These are phyloP conservation scores for Arabidopsis hybrid DNA, from an alignment of 441 rosid species.

Conservation along the genomic window DNA sequence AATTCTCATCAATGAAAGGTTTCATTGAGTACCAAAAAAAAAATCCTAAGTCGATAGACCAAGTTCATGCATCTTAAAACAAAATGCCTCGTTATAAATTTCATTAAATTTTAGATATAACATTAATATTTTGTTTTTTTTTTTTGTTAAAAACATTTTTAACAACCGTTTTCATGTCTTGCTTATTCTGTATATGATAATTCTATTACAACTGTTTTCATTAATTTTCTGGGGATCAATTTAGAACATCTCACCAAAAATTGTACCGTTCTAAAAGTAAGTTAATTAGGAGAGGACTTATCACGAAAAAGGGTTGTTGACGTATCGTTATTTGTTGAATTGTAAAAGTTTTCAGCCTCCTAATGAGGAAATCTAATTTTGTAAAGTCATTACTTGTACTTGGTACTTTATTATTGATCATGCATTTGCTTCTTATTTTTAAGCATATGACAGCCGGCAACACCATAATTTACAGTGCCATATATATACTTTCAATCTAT, in stretches of 20 bases:
- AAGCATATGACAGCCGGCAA: conserved; percentile 39
- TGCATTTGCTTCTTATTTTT: conserved; percentile 42
- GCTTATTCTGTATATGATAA: not conserved
- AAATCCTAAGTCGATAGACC: not conserved
- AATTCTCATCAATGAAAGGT: not conserved
- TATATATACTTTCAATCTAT: no score
- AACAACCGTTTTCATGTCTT: not conserved
- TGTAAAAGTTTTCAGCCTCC: conserved; percentile 47
- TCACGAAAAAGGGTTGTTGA: conserved; percentile 41
- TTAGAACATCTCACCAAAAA: conserved; percentile 15
- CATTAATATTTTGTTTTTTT: no score
- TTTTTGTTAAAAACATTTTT: no score
- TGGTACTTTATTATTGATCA: conserved; percentile 33
- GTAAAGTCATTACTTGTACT: conserved; percentile 39
- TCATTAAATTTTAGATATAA: not conserved
- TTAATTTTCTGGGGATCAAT: conserved; percentile 2
- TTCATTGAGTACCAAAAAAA: not conserved
- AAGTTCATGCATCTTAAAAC: not conserved
- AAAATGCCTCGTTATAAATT: not conserved
- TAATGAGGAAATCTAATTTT: conserved; percentile 36
- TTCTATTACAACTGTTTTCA: not conserved
- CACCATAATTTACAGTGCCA: conserved; percentile 24
- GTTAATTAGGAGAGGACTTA: conserved; percentile 29
- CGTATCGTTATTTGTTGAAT: conserved; percentile 34
- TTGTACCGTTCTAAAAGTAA: conserved; percentile 27